phyloP scores from a whole-genome alignment of 2,329 filamentous ascomycete species.

The Aspergillus floridensis region DNA sequence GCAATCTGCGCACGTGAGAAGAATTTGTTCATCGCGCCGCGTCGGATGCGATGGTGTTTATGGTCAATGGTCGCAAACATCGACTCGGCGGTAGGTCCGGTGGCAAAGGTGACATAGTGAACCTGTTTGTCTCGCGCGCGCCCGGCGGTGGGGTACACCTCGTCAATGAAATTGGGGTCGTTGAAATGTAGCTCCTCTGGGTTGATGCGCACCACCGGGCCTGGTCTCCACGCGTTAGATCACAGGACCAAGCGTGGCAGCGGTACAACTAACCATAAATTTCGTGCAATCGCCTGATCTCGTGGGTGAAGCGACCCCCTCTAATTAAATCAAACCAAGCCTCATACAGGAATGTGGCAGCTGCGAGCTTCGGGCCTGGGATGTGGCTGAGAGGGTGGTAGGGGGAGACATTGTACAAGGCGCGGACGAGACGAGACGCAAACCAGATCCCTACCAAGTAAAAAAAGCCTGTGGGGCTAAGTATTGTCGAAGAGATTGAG shows the following conservation, averaged over 20 bases:
- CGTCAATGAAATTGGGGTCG: not conserved
- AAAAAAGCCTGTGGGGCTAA: not conserved
- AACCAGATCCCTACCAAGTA: not conserved
- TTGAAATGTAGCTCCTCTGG: not conserved
- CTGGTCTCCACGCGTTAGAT: not conserved
- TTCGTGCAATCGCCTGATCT: not conserved
- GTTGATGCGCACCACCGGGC: not conserved
- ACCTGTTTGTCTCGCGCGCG: constrained; percentile 20
- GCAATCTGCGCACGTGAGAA: constrained; percentile 44
- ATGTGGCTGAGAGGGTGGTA: not conserved
- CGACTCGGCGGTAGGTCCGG: constrained; percentile 16
- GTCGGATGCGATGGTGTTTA: constrained; percentile 43
- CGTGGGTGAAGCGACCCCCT: not conserved
- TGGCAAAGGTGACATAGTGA: constrained; percentile 15
- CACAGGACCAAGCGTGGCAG: not conserved
- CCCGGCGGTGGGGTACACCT: not conserved
- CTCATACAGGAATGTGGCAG: not conserved
- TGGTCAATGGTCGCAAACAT: constrained; percentile 29
- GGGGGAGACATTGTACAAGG: not conserved
- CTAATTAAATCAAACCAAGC: not conserved
- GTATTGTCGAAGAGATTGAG: too few relatives aligned
- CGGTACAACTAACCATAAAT: not conserved
- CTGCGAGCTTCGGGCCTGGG: not conserved
- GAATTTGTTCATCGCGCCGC: constrained; percentile 43
- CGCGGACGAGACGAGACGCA: not conserved